These are phyloP conservation scores for Aspergillus leporis DNA, from an alignment of 495 filamentous ascomycete genomes.

Conservation along the genomic window DNA sequence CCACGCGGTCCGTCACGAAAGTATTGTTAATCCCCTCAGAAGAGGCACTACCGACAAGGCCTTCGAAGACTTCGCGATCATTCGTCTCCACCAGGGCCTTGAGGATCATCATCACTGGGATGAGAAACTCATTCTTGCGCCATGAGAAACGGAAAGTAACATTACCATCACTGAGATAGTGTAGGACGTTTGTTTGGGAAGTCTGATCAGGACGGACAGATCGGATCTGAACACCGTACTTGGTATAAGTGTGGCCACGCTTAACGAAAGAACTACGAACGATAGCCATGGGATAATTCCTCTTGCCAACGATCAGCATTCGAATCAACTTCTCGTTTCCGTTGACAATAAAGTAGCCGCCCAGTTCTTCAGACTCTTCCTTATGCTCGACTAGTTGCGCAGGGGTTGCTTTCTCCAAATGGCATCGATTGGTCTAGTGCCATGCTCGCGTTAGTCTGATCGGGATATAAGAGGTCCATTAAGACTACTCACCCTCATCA, in stretches of 20 bases:
- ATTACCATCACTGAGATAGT: conserved; percentile 94
- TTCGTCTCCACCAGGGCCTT: conserved; percentile 96
- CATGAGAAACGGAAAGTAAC: conserved; percentile 96
- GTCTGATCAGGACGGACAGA: conserved; percentile 94
- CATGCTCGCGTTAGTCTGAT: conserved; percentile 6
- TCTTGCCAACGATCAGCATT: conserved; percentile 80
- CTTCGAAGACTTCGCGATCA: conserved; percentile 93
- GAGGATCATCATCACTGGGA: conserved; percentile 93
- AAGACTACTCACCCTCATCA: conserved; percentile 70
- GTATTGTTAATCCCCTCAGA: conserved; percentile 81
- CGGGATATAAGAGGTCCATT: background rate
- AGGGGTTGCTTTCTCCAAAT: conserved; percentile 82
- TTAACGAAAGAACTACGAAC: conserved; percentile 82
- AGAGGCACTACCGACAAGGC: conserved; percentile 69
- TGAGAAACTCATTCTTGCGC: conserved; percentile 93
- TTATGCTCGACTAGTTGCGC: conserved; percentile 78
- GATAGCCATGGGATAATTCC: conserved; percentile 95
- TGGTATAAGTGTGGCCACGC: conserved; percentile 81
- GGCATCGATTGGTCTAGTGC: conserved; percentile 77
- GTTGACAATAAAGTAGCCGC: conserved; percentile 80
- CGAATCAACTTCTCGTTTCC: conserved; percentile 88
- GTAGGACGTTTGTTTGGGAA: conserved; percentile 94
- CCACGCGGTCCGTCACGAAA: conserved; percentile 91
- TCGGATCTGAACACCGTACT: conserved; percentile 85
- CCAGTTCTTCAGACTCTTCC: conserved; percentile 90